Conservation (phyloP, 331 rosid species). For the Acacia pycnantha region DNA sequence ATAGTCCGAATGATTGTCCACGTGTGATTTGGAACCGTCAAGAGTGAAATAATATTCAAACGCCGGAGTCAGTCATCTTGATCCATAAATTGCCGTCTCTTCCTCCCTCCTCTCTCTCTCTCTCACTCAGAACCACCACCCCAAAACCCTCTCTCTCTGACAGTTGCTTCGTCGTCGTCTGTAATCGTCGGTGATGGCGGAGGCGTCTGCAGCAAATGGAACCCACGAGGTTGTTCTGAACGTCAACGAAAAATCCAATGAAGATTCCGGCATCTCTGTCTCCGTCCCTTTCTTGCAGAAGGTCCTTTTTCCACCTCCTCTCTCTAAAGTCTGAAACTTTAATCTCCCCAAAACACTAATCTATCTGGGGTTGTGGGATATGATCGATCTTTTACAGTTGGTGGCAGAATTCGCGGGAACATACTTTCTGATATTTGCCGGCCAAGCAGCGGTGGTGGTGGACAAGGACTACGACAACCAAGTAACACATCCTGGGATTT, state of each 20-base stretch:
- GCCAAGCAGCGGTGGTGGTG: slow-evolving; percentile 73
- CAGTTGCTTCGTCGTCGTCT: not conserved
- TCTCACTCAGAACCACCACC: not conserved
- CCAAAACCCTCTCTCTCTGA: not conserved
- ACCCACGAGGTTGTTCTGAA: slow-evolving; percentile 37
- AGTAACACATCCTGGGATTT: slow-evolving; percentile 65
- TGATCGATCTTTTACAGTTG: slow-evolving; percentile 36
- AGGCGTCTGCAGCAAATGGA: slow-evolving; percentile 18
- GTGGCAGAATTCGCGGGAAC: slow-evolving; percentile 81
- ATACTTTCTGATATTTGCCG: slow-evolving; percentile 80
- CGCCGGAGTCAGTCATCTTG: too few relatives aligned
- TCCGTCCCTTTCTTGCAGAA: slow-evolving; percentile 62
- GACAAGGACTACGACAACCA: slow-evolving; percentile 35
- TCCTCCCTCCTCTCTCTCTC: too few relatives aligned
- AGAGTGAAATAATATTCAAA: too few relatives aligned
- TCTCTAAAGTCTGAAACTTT: not conserved
- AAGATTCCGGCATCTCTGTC: slow-evolving; percentile 17
- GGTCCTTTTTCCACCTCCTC: slow-evolving; percentile 35
- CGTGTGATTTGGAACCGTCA: too few relatives aligned
- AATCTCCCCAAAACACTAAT: not conserved
- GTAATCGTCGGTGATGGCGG: slow-evolving; percentile 43
- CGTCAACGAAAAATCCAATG: slow-evolving; percentile 31
- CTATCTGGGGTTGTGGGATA: not conserved
- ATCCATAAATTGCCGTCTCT: slow-evolving; percentile 32
- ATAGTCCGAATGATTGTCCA: too few relatives aligned